Evolutionary conservation across 2,329 filamentous ascomycete genomes (phyloP).

Genomic region (Pseudogymnoascus sp.): DNA sequence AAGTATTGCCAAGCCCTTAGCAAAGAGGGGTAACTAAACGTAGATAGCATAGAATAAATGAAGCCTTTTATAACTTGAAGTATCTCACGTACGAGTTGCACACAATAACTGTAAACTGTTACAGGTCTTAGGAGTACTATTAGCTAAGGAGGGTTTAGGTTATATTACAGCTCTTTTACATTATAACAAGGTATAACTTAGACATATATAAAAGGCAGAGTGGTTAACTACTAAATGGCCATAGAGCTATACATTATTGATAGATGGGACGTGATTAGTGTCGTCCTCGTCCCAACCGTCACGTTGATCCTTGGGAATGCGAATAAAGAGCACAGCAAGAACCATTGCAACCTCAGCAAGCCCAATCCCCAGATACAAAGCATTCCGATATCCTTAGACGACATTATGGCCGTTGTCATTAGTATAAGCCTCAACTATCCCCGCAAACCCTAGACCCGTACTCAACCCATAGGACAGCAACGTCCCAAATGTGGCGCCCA

Average conservation of each 20-base stretch:
- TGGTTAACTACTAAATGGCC: not conserved
- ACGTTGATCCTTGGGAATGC: conserved; percentile 35
- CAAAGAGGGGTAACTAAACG: no score
- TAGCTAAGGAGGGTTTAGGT: no score
- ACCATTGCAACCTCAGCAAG: conserved; percentile 30
- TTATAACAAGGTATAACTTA: no score
- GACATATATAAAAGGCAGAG: no score
- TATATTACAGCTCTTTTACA: no score
- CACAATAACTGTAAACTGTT: no score
- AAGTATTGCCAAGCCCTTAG: no score
- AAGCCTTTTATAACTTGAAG: no score
- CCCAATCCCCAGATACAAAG: conserved; percentile 36
- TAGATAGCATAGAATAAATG: no score
- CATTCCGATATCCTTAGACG: conserved; percentile 32
- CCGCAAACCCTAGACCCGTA: conserved; percentile 38
- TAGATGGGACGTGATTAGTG: not conserved
- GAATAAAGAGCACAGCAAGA: conserved; percentile 33
- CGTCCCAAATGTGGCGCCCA: conserved; percentile 41
- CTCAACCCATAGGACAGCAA: conserved; percentile 37
- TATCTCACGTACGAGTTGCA: no score
- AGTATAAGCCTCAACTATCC: conserved; percentile 30
- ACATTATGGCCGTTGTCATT: conserved; percentile 17
- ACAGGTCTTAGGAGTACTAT: no score
- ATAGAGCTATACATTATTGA: not conserved
- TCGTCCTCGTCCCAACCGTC: conserved; percentile 27